phyloP scores from a whole-genome alignment of 768 basidiomycete genomes.

The Kwoniella sp. region DNA sequence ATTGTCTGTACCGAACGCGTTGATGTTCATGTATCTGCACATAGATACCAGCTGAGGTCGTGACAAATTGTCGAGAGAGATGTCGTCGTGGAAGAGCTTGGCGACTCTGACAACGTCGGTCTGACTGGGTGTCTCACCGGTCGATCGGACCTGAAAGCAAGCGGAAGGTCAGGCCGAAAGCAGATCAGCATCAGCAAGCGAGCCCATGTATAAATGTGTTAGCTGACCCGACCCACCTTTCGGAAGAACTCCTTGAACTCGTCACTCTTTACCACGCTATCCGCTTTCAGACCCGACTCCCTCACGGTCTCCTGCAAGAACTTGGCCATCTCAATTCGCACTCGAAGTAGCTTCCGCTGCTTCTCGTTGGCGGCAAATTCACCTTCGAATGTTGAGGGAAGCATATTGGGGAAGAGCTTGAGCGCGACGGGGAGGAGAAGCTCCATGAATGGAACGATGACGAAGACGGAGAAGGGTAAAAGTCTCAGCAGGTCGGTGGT shows the following conservation, averaged over 20 bases:
- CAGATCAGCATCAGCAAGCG: not conserved
- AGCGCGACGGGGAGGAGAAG: conserved; percentile 90
- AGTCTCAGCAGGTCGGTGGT: conserved; percentile 90
- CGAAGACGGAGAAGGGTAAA: conserved; percentile 90
- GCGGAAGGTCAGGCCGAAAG: not conserved
- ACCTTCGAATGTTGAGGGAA: conserved; percentile 97
- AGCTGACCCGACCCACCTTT: conserved; percentile 64
- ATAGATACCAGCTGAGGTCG: conserved; percentile 97
- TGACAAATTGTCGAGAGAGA: conserved; percentile 96
- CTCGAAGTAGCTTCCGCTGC: conserved; percentile 88
- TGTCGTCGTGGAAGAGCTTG: conserved; percentile 94
- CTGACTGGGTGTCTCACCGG: conserved; percentile 88
- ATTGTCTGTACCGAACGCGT: conserved; percentile 98
- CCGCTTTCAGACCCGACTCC: conserved; percentile 89
- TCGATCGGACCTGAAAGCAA: conserved; percentile 78
- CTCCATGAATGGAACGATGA: conserved; percentile 98
- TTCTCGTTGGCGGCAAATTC: conserved; percentile 96
- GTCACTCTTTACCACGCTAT: conserved; percentile 83
- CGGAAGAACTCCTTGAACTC: conserved; percentile 99
- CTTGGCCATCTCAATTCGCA: conserved; percentile 97
- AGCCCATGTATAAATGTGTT: not conserved
- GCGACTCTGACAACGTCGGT: conserved; percentile 91
- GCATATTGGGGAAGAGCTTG: conserved; percentile 97
- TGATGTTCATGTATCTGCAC: conserved; percentile 96
- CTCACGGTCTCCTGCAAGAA: conserved; percentile 96